A percentile compares a stretch with the other conserved stretches of the same genome.
These are phyloP conservation scores for Taxillus chinensis DNA, from an alignment of 164 flowering plant genomes.

Conservation along the genomic window DNA sequence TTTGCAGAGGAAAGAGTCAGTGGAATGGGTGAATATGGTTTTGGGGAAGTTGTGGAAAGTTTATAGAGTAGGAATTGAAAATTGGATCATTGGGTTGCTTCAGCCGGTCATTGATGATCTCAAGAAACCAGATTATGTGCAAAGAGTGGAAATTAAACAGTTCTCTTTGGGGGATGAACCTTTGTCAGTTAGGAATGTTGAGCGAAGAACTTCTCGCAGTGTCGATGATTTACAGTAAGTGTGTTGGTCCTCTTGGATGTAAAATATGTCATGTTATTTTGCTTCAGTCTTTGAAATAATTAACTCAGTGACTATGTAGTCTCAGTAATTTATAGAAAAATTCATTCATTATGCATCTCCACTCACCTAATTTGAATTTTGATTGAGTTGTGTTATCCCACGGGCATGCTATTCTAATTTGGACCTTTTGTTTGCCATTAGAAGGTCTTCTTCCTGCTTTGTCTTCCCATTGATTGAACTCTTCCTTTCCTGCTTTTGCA, in stretches of 20 bases:
- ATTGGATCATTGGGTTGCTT: conserved; percentile 84
- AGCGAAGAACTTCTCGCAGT: conserved; percentile 86
- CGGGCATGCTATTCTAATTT: no score
- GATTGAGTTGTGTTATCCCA: no score
- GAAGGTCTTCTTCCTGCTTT: no score
- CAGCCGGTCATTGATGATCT: conserved; percentile 91
- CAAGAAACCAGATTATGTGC: conserved; percentile 83
- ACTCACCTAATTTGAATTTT: no score
- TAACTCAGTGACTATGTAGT: no score
- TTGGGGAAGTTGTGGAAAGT: conserved; percentile 96
- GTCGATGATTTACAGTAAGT: conserved; percentile 94
- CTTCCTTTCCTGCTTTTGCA: no score
- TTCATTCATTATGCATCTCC: no score
- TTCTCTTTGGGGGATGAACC: conserved; percentile 94
- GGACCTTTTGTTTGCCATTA: no score
- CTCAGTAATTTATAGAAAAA: no score
- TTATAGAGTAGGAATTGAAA: conserved; percentile 72
- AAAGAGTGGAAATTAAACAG: conserved; percentile 92
- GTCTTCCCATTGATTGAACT: no score
- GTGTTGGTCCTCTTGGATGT: background rate
- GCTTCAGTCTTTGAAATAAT: no score
- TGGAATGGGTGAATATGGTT: conserved; percentile 99
- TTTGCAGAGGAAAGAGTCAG: conserved; percentile 90
- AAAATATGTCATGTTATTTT: background rate
- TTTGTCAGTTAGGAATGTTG: conserved; percentile 80